A percentile compares a stretch with the other conserved stretches of the same genome.
phyloP scores from a whole-genome alignment of 2,329 filamentous ascomycete genomes.

The Neurospora crassa region DNA sequence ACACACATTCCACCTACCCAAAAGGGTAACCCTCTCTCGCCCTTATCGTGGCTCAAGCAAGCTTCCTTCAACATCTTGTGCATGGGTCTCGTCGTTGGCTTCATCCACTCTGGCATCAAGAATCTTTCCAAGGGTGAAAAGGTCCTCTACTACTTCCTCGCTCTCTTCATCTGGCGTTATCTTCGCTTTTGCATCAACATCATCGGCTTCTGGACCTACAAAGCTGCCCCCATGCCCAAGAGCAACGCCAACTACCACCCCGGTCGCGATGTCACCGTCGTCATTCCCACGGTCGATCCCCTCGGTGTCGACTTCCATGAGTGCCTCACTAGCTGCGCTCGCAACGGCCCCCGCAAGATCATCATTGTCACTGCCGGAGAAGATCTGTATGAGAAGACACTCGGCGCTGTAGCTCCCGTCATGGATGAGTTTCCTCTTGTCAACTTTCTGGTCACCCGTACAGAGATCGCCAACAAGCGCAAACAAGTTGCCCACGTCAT shows the following conservation, averaged over 20 bases:
- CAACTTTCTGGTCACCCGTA: slow-evolving; percentile 23
- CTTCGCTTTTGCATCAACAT: slow-evolving; percentile 34
- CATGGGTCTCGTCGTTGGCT: neutral
- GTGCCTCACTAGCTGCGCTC: slow-evolving; percentile 30
- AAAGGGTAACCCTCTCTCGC: neutral
- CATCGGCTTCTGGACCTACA: slow-evolving; percentile 31
- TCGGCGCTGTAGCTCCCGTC: slow-evolving; percentile 7
- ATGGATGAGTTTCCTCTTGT: slow-evolving; percentile 10
- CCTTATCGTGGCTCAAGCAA: neutral
- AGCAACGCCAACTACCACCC: slow-evolving; percentile 21
- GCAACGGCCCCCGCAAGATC: slow-evolving; percentile 28
- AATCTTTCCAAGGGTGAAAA: neutral
- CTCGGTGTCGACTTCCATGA: slow-evolving; percentile 28
- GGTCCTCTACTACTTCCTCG: slow-evolving; percentile 13
- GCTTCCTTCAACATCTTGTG: neutral
- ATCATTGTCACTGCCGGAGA: slow-evolving; percentile 36
- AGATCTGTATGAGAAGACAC: slow-evolving; percentile 15
- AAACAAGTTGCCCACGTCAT: slow-evolving; percentile 35
- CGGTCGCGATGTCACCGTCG: slow-evolving; percentile 35
- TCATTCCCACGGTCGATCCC: slow-evolving; percentile 42
- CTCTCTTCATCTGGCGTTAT: slow-evolving; percentile 35
- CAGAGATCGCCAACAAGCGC: slow-evolving; percentile 35
- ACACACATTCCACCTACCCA: neutral
- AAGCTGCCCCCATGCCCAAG: slow-evolving; percentile 18
- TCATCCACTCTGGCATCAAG: neutral